Evolutionary conservation across 768 basidiomycete species (phyloP), one percentile per base, ranked within the genome.

Genomic region (Sutorius australiensis): DNA sequence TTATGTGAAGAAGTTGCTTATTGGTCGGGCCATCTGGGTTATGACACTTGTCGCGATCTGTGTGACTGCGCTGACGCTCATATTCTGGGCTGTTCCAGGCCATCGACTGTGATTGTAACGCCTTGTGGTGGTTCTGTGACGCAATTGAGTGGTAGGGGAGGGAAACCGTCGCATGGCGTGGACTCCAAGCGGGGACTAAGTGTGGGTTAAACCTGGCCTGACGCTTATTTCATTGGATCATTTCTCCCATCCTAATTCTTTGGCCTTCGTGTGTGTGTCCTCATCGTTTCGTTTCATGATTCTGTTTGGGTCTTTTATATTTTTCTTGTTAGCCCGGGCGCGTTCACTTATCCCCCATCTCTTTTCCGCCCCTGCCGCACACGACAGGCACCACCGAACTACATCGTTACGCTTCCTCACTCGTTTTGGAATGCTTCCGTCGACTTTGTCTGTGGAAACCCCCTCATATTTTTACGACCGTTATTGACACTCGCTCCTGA

Each of bases 41-140:
- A 80, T 81, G 43, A 75, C 90, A 33, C 77, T 95, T 33, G 89
- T 95, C 39, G 80, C 86, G 9, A 76, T 80, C 38, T 82, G 90
- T 56, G 85, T 89, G 50, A 83, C 86, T 16, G 87, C 84, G 10
- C 74, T 95, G 66, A 93, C 94, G 5, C 78, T 98, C 65, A 74
- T 98, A 50, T 99, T 98, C 77, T 94, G 90, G 85, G 91, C 90
- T 38, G 93, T 99, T 34, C 95, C 95, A 8, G 95, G 95, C 0
- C 88, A 98, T 70, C 78, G 93, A 55, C 80, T 98, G 62, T 97
- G 57, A 67, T 48, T 17, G 36, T 14, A 39, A 36, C 46, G 19
- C 32, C n/a, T 28, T 27, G 10, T 33, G 36, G 42, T 33, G 37
- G 44, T 38, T 37, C 54, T 5, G 50, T 54, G 55, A 54, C 31